A percentile compares a stretch with the other conserved stretches of the same genome.
Evolutionary conservation across 2,329 filamentous ascomycete genomes (phyloP).

Genomic region (Emmonsiellopsis sp.): DNA sequence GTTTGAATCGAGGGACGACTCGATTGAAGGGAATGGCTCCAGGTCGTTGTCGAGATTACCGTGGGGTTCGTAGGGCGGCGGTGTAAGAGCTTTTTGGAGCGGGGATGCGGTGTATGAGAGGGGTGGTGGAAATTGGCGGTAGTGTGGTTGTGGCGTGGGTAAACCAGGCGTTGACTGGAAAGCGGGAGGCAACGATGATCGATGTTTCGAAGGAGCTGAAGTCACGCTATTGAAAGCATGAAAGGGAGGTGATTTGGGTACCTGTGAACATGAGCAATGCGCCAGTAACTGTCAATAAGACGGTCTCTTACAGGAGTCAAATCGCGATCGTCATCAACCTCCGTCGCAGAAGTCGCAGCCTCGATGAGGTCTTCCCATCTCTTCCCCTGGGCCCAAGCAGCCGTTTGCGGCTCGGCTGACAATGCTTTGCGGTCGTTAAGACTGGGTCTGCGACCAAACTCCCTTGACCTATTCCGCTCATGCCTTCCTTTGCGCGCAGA

Average conservation of each 20-base stretch:
- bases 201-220: constrained; percentile 36
- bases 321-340: constrained; percentile 77
- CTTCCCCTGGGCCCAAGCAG: constrained; percentile 65
- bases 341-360: constrained; percentile 83
- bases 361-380: constrained; percentile 96
- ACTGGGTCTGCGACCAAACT: constrained; percentile 62
- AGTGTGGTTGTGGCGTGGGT: constrained; percentile 28
- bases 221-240: constrained; percentile 29
- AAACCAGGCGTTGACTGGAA: constrained; percentile 41
- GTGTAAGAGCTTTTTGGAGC: constrained; percentile 80
- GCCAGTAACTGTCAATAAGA: background rate
- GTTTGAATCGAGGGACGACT: constrained; percentile 57
- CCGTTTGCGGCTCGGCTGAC: constrained; percentile 72
- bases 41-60: constrained; percentile 44
- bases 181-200: constrained; percentile 53
- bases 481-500: constrained; percentile 66
- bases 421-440: constrained; percentile 71
- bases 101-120: constrained; percentile 72
- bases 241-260: constrained; percentile 31
- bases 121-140: constrained; percentile 32
- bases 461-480: constrained; percentile 69
- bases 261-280: constrained; percentile 13
- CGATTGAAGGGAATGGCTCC: constrained; percentile 83
- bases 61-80: constrained; percentile 56
- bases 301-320: constrained; percentile 65